Evolutionary conservation across 2,329 filamentous ascomycete species (phyloP).

Genomic region (Talaromyces piceae): DNA sequence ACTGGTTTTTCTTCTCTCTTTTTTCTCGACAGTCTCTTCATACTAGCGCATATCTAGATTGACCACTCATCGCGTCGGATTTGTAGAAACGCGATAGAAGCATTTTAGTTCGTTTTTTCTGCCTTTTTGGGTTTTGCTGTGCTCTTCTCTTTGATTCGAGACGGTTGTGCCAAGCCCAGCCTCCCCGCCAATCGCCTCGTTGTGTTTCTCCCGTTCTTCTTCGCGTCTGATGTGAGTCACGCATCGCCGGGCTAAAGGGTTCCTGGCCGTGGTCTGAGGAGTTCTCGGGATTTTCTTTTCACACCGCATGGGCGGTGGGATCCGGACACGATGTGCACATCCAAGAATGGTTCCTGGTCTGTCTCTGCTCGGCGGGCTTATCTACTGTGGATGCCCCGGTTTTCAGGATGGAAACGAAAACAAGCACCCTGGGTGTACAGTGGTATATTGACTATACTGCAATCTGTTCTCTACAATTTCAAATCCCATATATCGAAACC

Average conservation of each 20-base stretch:
- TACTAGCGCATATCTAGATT: background rate
- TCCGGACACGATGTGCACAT: background rate
- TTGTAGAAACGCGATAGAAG: background rate
- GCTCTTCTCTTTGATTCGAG: background rate
- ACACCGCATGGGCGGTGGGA: background rate
- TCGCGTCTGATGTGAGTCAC: slow-evolving; percentile 1
- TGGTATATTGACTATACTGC: background rate
- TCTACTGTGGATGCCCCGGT: background rate
- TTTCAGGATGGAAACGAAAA: slow-evolving; percentile 2
- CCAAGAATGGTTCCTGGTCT: background rate
- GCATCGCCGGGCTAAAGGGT: background rate
- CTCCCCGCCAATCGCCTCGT: background rate
- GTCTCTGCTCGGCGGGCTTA: background rate
- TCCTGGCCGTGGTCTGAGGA: background rate
- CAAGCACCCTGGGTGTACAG: background rate
- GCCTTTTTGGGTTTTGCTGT: too few relatives aligned
- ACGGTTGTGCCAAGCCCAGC: background rate
- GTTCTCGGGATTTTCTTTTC: background rate
- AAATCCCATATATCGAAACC: background rate
- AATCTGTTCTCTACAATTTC: background rate
- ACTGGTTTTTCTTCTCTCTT: background rate
- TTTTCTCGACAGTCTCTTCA: too few relatives aligned
- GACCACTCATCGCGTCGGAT: background rate
- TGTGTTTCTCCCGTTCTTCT: background rate
- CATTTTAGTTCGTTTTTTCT: too few relatives aligned